Conservation (phyloP, 1,139 yeast genomes). For the Pichia sp. region DNA sequence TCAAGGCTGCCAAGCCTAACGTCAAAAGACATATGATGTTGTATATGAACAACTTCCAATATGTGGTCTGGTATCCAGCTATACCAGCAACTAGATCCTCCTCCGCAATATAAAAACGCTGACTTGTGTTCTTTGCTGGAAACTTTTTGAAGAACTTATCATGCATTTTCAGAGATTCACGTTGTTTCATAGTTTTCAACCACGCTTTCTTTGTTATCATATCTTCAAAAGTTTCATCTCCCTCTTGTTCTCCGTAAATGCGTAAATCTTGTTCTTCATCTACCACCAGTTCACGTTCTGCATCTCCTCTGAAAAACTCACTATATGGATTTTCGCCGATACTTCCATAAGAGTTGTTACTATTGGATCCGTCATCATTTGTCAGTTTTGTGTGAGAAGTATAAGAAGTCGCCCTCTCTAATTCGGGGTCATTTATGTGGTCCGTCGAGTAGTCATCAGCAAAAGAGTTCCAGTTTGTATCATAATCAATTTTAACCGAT, state of each 20-base stretch:
- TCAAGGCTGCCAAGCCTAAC: slow-evolving; percentile 65
- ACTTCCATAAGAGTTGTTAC: slow-evolving; percentile 17
- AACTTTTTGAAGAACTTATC: slow-evolving; percentile 39
- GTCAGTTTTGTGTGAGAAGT: slow-evolving; percentile 4
- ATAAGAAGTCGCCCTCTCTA: neutral
- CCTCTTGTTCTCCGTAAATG: slow-evolving; percentile 14
- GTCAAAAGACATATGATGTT: slow-evolving; percentile 54
- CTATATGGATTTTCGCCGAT: slow-evolving; percentile 17
- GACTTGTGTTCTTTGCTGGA: slow-evolving; percentile 49
- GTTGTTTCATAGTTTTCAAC: slow-evolving; percentile 15
- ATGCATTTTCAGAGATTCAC: slow-evolving; percentile 28
- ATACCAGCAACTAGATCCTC: slow-evolving; percentile 92
- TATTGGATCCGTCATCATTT: slow-evolving; percentile 1
- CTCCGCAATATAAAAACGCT: slow-evolving; percentile 87
- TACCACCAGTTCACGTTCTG: slow-evolving; percentile 19
- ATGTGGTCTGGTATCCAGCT: slow-evolving; percentile 73
- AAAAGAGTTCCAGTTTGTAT: slow-evolving; percentile 67
- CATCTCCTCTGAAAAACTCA: slow-evolving; percentile 21
- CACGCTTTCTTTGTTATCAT: slow-evolving; percentile 16
- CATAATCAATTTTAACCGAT: slow-evolving; percentile 52
- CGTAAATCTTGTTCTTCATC: slow-evolving; percentile 18
- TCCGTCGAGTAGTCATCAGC: slow-evolving; percentile 35
- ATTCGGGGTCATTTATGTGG: neutral
- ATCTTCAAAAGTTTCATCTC: slow-evolving; percentile 21
- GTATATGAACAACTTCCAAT: slow-evolving; percentile 44